Evolutionary conservation across 352 stramenopile genomes (phyloP), one percentile per base, ranked within the genome.

Genomic region (Globisporangium polare): DNA sequence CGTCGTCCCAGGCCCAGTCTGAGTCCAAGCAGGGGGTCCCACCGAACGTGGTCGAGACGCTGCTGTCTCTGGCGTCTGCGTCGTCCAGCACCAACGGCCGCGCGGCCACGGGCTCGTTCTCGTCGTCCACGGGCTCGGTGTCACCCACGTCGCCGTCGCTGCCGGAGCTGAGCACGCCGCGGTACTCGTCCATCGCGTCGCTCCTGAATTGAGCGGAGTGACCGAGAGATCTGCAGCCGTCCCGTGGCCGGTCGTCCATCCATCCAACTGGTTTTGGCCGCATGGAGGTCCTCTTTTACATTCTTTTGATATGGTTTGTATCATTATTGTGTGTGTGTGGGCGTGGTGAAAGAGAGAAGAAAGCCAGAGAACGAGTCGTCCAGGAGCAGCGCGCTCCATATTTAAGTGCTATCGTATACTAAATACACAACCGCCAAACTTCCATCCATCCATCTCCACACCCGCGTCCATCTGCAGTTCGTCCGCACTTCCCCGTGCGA

Each of bases 41-140:
- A 46, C 63, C 78, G 7, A 81, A 74, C 13, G 78, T 81, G 18
- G 77, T 88, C 7, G 78, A 90, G 68, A 89, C 81, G 42, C 64
- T 90, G 57, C 60, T 90, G 37, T 81, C 73, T n/a, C 72, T 90
- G 29, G 66, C 50, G 20, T 35, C 29, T 42, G 27, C 12, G 12
- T 35, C 27, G 45, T 53, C 20, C 12, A 41, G 0, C 46, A 43
- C 1, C 45, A 45, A 5, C 24, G 52, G 24, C 15, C 22, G 31
- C 41, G 29, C 33, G 22, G 42, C 43, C 0, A 31, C 46, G 37
- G 29, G n/a, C 33, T 58, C 26, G 18, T 63, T 56, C 47, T 56
- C 49, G 37, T 54, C 41, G 41, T 42, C 50, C 29, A 53, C 20
- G 22, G 27, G 46, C 12, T 67, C 56, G 22, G 60, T 29, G 20